These are phyloP conservation scores for Talaromyces verruculosus DNA, from an alignment of 2,329 filamentous ascomycete species.

Conservation along the genomic window DNA sequence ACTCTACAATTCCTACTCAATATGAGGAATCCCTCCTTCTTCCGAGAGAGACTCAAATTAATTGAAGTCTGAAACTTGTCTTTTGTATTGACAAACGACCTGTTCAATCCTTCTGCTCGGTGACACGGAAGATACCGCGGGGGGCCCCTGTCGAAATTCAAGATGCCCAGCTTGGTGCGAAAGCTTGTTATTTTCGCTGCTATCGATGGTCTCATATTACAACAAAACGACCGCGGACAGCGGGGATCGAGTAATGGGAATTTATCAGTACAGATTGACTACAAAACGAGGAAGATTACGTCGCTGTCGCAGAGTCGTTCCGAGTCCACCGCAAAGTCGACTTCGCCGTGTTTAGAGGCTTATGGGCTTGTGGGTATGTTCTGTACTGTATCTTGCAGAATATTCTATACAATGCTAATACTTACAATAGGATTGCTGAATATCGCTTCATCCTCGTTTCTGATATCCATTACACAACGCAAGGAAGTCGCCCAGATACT, in stretches of 20 bases:
- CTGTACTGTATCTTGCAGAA: not conserved
- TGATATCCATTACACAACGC: slow-evolving; percentile 81
- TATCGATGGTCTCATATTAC: slow-evolving; percentile 78
- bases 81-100: not conserved
- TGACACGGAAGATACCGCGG: not conserved
- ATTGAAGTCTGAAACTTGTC: not conserved
- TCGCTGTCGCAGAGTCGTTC: slow-evolving; percentile 41
- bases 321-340: slow-evolving; percentile 31
- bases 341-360: slow-evolving; percentile 45
- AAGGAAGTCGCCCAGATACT: slow-evolving; percentile 86
- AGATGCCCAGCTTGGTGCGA: slow-evolving; percentile 74
- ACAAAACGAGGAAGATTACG: slow-evolving; percentile 58
- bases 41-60: not conserved
- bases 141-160: slow-evolving; percentile 18
- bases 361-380: slow-evolving; percentile 58
- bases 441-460: slow-evolving; percentile 75
- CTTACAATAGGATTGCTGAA: slow-evolving; percentile 69
- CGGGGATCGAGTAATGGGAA: not conserved
- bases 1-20: not conserved
- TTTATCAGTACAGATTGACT: slow-evolving; percentile 67
- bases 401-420: not conserved
- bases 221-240: slow-evolving; percentile 58
- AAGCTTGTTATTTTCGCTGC: slow-evolving; percentile 79
- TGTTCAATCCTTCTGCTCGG: not conserved
- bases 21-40: not conserved